Evolutionary conservation across 2,329 filamentous ascomycete genomes (phyloP).

Genomic region (Cladosporium austrohemisphaericum): DNA sequence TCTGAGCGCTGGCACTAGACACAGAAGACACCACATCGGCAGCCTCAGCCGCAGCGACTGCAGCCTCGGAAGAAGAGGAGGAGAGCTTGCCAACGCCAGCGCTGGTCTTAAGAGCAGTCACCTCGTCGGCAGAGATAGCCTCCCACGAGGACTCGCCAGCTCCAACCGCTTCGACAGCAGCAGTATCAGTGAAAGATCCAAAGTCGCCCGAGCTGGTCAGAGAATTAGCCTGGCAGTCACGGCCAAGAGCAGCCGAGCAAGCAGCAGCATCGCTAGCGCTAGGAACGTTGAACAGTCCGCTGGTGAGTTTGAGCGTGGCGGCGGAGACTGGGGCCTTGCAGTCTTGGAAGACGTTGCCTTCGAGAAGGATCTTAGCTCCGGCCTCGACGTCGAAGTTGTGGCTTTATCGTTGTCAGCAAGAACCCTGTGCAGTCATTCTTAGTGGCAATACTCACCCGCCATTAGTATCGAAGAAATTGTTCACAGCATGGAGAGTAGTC

Average conservation of each 20-base stretch:
- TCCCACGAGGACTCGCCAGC: slow-evolving; percentile 43
- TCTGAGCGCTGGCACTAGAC: neutral
- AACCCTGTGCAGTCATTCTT: neutral
- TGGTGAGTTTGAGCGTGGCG: slow-evolving; percentile 29
- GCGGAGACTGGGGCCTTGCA: slow-evolving; percentile 43
- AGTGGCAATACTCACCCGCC: slow-evolving; percentile 28
- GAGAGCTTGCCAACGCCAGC: slow-evolving; percentile 45
- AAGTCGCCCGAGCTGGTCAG: slow-evolving; percentile 23
- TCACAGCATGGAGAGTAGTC: slow-evolving; percentile 58
- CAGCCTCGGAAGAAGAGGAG: neutral
- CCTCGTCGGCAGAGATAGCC: slow-evolving; percentile 44
- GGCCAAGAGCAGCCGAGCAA: slow-evolving; percentile 39
- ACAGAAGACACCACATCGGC: neutral
- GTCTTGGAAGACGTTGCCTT: slow-evolving; percentile 59
- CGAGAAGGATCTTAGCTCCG: slow-evolving; percentile 47
- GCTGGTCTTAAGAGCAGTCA: slow-evolving; percentile 34
- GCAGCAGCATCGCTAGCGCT: slow-evolving; percentile 14
- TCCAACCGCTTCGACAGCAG: slow-evolving; percentile 49
- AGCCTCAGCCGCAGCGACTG: neutral
- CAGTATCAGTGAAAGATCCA: slow-evolving; percentile 34
- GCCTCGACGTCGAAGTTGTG: slow-evolving; percentile 54
- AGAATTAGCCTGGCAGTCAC: slow-evolving; percentile 49
- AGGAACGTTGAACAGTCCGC: slow-evolving; percentile 38
- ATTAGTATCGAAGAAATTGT: slow-evolving; percentile 59
- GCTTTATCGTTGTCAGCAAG: slow-evolving; percentile 28